Percentiles rank a stretch among this genome's conserved stretches.
These are phyloP conservation scores for Zymoseptoria crescenta DNA, from an alignment of 2,329 filamentous ascomycete genomes.

Conservation along the genomic window DNA sequence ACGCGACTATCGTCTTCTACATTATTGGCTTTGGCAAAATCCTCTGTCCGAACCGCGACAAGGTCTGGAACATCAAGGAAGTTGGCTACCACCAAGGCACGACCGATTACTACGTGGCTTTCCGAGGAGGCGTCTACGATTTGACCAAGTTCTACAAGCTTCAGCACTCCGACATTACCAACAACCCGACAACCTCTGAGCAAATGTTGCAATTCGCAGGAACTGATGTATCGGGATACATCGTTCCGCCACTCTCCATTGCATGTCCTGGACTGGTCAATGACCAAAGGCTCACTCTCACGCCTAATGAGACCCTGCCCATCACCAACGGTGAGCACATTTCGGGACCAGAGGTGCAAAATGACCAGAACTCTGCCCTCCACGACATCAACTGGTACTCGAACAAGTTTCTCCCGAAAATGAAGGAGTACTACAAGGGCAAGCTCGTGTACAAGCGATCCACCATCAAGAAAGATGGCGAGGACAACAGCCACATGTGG, in stretches of 20 bases:
- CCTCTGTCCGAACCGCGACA: slow-evolving; percentile 84
- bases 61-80: slow-evolving; percentile 71
- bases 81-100: slow-evolving; percentile 62
- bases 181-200: slow-evolving; percentile 48
- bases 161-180: slow-evolving; percentile 67
- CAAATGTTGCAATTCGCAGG: slow-evolving; percentile 75
- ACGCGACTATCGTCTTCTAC: slow-evolving; percentile 79
- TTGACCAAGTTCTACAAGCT: slow-evolving; percentile 78
- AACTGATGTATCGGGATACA: slow-evolving; percentile 73
- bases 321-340: slow-evolving; percentile 51
- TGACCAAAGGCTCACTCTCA: slow-evolving; percentile 49
- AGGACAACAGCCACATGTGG: slow-evolving; percentile 64
- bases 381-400: slow-evolving; percentile 68
- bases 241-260: slow-evolving; percentile 65
- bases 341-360: slow-evolving; percentile 55
- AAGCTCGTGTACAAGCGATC: slow-evolving; percentile 64
- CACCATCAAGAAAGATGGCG: slow-evolving; percentile 57
- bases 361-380: slow-evolving; percentile 50
- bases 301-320: slow-evolving; percentile 55
- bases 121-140: slow-evolving; percentile 86
- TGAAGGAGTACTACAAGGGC: slow-evolving; percentile 81
- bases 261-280: slow-evolving; percentile 67
- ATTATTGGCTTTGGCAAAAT: slow-evolving; percentile 79
- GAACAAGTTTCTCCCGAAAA: slow-evolving; percentile 63
- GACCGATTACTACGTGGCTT: slow-evolving; percentile 77